Evolutionary conservation across 169 alveolate genomes (phyloP), one percentile per base, ranked within the genome.

Genomic region (Besnoitia besnoiti): DNA sequence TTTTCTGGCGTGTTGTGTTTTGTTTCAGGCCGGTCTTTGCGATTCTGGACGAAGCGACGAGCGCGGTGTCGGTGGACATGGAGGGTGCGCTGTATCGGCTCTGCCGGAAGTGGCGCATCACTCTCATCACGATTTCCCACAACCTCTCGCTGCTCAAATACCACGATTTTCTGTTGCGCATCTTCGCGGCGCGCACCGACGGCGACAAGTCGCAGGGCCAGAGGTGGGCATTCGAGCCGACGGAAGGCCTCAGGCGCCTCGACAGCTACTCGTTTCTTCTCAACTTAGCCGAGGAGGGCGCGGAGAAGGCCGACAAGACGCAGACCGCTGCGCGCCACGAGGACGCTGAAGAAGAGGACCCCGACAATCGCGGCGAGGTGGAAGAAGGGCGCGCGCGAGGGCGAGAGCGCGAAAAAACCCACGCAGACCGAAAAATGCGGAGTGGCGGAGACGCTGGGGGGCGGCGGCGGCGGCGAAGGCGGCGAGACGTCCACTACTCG

Each of bases 101-200:
- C 73, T 94, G 94, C 82, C 96, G 95, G 61, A 93, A 94, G 10
- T 0, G 39, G n/a, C 30, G 97, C 27, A 97, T 97, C 46, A 96
- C 98, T 35, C 92, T 97, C 33, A 96, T 97, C 85, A 96, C 98
- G n/a, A 98, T 97, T 42, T 92, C 96, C 35, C 98, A 97, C 92
- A 95, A 98, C 92, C 93, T 95, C 39, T 89, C 96, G 14, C 94
- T 97, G 44, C 93, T 97, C 94, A 96, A 96, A 90, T 96, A 96
- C 91, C 98, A 97, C 92, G 97, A 96, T 44, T 96, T 95, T 75
- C 76, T 97, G 49, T 89, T 97, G n/a, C 92, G 94, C 51, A 95
- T 97, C 85, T 73, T 16, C 47, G 44, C 82, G 24, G 39, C 82
- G 79, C 4, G 14, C 16, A 27, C 24, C 21, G 82, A 37, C 46